Evolutionary conservation across 1,284 basidiomycete genomes (phyloP), one percentile per base, ranked within the genome.

Genomic region (Austroboletus novae-zelandiae): DNA sequence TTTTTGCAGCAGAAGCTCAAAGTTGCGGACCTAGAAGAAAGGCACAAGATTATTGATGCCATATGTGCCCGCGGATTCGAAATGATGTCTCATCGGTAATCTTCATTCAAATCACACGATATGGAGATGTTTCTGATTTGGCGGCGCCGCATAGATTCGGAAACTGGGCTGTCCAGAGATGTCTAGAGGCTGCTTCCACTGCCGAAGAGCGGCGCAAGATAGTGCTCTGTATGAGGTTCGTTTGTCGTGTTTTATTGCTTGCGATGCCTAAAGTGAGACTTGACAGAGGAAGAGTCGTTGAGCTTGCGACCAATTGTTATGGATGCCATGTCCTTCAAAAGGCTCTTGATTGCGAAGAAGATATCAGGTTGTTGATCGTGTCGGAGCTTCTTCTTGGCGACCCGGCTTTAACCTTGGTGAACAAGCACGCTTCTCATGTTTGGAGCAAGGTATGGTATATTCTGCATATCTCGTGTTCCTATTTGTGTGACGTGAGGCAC

Each of bases 1-100:
- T 91, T 91, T 61, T 72, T 91, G 37, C 88, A 91, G 61, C 89
- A 91, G 65, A 91, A 91, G 64, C 77, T 91, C 56, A 91, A 91
- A 65, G 87, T 90, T 13, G 89, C 89, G 7, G 88, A 90, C 58
- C 57, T 75, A n/a, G 79, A 83, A 46, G 89, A 90, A 62, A 76
- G 89, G 2, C 78, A 75, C 9, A 89, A 89, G 67, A 91, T 91
- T 42, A 83, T 91, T 10, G 87, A 90, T 61, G 89, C 89, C 43
- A 91, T 91, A 51, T 89, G 87, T 52, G 76, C 81, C 34, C 79
- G 83, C 18, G 89, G 89, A 1, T 88, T 86, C 56, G 89, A 91
- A 64, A 91, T 91, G 89, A 91, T 91, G 89, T 88, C 88, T 52
- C 85, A 90, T 65, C 75, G 86, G 86, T 86, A 67, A 39, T 67